These are phyloP conservation scores for Komagataella phaffii DNA, from an alignment of 805 yeast genomes.

Conservation along the genomic window DNA sequence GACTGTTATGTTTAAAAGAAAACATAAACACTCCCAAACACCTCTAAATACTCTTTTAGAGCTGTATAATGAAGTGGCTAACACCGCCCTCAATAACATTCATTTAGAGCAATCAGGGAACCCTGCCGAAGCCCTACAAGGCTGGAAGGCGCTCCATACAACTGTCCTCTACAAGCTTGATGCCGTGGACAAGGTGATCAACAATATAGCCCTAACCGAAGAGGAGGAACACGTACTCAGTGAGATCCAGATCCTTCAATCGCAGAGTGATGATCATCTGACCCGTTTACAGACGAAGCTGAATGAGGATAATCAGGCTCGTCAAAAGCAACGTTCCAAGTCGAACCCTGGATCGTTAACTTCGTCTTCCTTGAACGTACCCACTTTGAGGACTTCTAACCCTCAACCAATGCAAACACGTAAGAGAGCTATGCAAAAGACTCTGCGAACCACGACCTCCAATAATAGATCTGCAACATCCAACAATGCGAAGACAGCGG, in stretches of 20 bases:
- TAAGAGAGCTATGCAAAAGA: conserved; percentile 11
- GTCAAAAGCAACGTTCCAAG: neutral
- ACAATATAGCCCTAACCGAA: conserved; percentile 19
- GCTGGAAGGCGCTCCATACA: conserved; percentile 66
- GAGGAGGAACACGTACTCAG: conserved; percentile 32
- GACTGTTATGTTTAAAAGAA: conserved; percentile 30
- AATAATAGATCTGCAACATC: conserved; percentile 2
- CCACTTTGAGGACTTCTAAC: conserved; percentile 15
- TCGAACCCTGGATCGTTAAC: conserved; percentile 1
- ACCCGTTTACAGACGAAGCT: conserved; percentile 18
- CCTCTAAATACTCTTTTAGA: conserved; percentile 45
- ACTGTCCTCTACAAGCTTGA: conserved; percentile 44
- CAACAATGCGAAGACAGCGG: conserved; percentile 19
- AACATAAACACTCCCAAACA: conserved; percentile 49
- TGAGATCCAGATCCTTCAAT: conserved; percentile 22
- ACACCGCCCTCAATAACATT: conserved; percentile 40
- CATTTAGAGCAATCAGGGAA: conserved; percentile 43
- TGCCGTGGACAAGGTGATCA: conserved; percentile 27
- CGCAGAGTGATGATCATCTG: conserved; percentile 22
- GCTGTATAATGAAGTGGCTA: conserved; percentile 49
- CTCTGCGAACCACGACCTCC: conserved; percentile 5
- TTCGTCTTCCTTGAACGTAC: conserved; percentile 9
- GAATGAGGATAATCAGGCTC: neutral
- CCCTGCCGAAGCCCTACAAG: conserved; percentile 43
- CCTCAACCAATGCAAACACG: conserved; percentile 15